phyloP scores from a whole-genome alignment of 371 early-diverging fungal genomes.

The Apophysomyces variabilis region DNA sequence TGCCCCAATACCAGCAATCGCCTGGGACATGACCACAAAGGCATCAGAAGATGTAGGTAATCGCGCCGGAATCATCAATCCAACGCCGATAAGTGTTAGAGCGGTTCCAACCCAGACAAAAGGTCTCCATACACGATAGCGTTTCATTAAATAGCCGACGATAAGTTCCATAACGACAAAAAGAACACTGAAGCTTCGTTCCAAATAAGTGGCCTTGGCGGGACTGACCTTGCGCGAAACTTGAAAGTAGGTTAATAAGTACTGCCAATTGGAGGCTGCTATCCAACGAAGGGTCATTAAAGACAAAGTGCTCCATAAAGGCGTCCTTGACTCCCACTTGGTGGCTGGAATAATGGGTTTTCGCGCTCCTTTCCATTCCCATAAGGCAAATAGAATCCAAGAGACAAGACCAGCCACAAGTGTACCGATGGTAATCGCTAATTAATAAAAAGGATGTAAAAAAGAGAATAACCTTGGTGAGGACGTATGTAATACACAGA shows the following conservation, averaged over 20 bases:
- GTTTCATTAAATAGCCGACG: slow-evolving; percentile 42
- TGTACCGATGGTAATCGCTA: slow-evolving; percentile 17
- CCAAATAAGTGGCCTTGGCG: slow-evolving; percentile 33
- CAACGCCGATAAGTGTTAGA: slow-evolving; percentile 45
- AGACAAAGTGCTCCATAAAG: slow-evolving; percentile 45
- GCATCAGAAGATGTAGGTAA: slow-evolving; percentile 29
- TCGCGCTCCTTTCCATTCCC: slow-evolving; percentile 46
- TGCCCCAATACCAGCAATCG: slow-evolving; percentile 44
- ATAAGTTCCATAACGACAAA: slow-evolving; percentile 34
- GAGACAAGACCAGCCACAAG: slow-evolving; percentile 21
- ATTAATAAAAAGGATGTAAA: neutral
- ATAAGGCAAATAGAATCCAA: slow-evolving; percentile 16
- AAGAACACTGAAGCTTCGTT: slow-evolving; percentile 41
- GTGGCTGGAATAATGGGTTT: slow-evolving; percentile 52
- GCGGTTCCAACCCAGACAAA: slow-evolving; percentile 66
- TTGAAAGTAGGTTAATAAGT: slow-evolving; percentile 48
- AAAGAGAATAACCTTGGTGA: too few relatives aligned
- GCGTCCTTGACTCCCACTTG: slow-evolving; percentile 50
- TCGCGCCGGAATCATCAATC: slow-evolving; percentile 52
- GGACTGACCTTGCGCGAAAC: slow-evolving; percentile 42
- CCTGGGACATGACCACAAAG: slow-evolving; percentile 43
- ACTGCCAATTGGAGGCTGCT: slow-evolving; percentile 43
- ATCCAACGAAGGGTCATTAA: slow-evolving; percentile 46
- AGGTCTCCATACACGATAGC: slow-evolving; percentile 45
- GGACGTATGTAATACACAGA: too few relatives aligned